Percentiles rank a stretch among this genome's conserved stretches.
These are phyloP conservation scores for Stemphylium vesicarium DNA, from an alignment of 2,329 filamentous ascomycete genomes.

Conservation along the genomic window DNA sequence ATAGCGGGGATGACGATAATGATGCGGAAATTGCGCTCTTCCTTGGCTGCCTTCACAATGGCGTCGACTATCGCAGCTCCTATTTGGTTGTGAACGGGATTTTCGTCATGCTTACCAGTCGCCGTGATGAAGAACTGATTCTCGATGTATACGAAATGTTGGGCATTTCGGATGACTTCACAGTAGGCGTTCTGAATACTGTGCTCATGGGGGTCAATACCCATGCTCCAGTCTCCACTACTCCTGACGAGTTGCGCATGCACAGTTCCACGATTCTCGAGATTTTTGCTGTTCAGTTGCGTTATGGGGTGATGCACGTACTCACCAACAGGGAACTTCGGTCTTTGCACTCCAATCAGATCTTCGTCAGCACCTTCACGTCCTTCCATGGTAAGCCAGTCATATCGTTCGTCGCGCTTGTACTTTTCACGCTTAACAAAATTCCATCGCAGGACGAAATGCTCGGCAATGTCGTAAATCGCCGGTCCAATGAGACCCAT, in stretches of 20 bases:
- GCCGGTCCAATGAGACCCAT: conserved; percentile 91
- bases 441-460: conserved; percentile 95
- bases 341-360: conserved; percentile 84
- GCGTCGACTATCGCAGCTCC: conserved; percentile 91
- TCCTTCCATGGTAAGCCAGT: conserved; percentile 83
- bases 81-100: conserved; percentile 85
- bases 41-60: conserved; percentile 78
- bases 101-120: conserved; percentile 79
- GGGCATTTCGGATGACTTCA: conserved; percentile 82
- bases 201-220: conserved; percentile 77
- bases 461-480: conserved; percentile 93
- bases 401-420: conserved; percentile 82
- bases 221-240: conserved; percentile 91
- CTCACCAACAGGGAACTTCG: conserved; percentile 85
- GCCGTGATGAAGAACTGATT: conserved; percentile 95
- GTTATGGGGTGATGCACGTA: conserved; percentile 82
- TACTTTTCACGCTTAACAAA: conserved; percentile 98
- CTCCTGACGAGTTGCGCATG: conserved; percentile 87
- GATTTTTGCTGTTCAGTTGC: conserved; percentile 70
- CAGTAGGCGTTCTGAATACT: conserved; percentile 87
- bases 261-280: conserved; percentile 69
- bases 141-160: conserved; percentile 97
- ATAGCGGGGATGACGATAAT: conserved; percentile 91
- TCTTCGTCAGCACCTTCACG: conserved; percentile 81
- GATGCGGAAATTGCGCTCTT: conserved; percentile 85